Percentiles rank a stretch among this genome's conserved stretches.
These are phyloP conservation scores for Myrmaecium sp. DNA, from an alignment of 2,329 filamentous ascomycete species.

Conservation along the genomic window DNA sequence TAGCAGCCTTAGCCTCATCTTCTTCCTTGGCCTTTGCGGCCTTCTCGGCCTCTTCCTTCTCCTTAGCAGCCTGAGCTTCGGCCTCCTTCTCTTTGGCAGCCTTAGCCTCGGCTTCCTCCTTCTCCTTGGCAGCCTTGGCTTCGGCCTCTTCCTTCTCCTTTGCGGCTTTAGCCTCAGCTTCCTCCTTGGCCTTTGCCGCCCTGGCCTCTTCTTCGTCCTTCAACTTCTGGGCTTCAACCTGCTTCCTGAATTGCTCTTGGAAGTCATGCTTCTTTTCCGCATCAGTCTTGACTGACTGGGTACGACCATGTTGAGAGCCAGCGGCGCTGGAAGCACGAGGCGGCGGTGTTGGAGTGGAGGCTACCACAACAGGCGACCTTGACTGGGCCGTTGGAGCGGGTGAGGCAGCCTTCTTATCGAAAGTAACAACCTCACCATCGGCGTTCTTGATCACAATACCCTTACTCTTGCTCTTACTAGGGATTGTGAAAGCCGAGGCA, in stretches of 20 bases:
- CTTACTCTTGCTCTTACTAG: slow-evolving; percentile 47
- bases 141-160: slow-evolving; percentile 26
- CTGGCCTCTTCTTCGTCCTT: slow-evolving; percentile 41
- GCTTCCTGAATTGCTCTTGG: slow-evolving; percentile 52
- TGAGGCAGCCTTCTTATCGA: slow-evolving; percentile 31
- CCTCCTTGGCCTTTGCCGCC: slow-evolving; percentile 32
- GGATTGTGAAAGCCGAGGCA: slow-evolving; percentile 45
- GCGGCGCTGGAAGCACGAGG: slow-evolving; percentile 53
- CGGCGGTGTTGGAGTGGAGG: slow-evolving; percentile 56
- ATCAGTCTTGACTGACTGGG: slow-evolving; percentile 61
- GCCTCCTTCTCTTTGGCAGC: slow-evolving; percentile 24
- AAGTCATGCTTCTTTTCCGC: slow-evolving; percentile 49
- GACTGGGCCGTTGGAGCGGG: slow-evolving; percentile 36
- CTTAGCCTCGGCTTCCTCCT: slow-evolving; percentile 30
- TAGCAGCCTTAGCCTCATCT: too few relatives aligned
- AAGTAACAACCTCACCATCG: slow-evolving; percentile 57
- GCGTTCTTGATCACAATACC: slow-evolving; percentile 74
- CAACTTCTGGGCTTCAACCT: slow-evolving; percentile 26
- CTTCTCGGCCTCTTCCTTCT: slow-evolving; percentile 12
- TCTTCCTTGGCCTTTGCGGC: slow-evolving; percentile 6
- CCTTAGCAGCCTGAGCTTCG: slow-evolving; percentile 11
- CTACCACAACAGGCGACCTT: slow-evolving; percentile 46
- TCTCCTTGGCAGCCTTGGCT: slow-evolving; percentile 23
- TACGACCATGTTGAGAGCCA: slow-evolving; percentile 47
- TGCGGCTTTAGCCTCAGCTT: slow-evolving; percentile 24